Percentiles rank a stretch among this genome's conserved stretches.
These are phyloP conservation scores for Gnomoniopsis sp. DNA, from an alignment of 2,329 filamentous ascomycete genomes.

Conservation along the genomic window DNA sequence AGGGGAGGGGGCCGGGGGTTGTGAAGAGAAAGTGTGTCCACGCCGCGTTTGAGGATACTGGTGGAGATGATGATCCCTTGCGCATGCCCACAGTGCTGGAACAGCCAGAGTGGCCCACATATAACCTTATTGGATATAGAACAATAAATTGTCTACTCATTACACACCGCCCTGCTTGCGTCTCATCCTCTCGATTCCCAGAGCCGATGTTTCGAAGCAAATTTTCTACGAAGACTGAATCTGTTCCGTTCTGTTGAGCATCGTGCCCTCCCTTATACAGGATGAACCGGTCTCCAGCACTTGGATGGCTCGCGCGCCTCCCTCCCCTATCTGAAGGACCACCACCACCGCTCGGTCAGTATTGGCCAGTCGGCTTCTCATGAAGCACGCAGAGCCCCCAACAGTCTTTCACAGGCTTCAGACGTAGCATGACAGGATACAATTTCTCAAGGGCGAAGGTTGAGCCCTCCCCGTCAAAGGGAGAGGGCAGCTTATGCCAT, in stretches of 20 bases:
- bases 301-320: neutral
- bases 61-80: too few species aligned
- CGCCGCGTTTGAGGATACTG: too few species aligned
- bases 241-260: neutral
- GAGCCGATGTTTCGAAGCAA: neutral
- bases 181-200: neutral
- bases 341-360: too few species aligned
- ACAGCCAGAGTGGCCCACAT: too few species aligned
- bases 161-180: neutral
- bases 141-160: neutral
- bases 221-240: too few species aligned
- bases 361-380: neutral
- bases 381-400: neutral
- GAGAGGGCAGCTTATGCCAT: neutral
- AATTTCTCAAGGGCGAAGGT: neutral
- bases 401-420: neutral
- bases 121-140: neutral
- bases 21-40: too few species aligned
- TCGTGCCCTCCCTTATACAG: neutral
- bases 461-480: neutral
- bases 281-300: neutral
- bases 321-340: neutral
- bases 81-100: too few species aligned
- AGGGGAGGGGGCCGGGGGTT: too few species aligned
- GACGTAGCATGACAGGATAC: neutral